Evolutionary conservation across 1,284 basidiomycete genomes (phyloP), one percentile per base, ranked within the genome.

Genomic region (Salmacisia buchloeana): DNA sequence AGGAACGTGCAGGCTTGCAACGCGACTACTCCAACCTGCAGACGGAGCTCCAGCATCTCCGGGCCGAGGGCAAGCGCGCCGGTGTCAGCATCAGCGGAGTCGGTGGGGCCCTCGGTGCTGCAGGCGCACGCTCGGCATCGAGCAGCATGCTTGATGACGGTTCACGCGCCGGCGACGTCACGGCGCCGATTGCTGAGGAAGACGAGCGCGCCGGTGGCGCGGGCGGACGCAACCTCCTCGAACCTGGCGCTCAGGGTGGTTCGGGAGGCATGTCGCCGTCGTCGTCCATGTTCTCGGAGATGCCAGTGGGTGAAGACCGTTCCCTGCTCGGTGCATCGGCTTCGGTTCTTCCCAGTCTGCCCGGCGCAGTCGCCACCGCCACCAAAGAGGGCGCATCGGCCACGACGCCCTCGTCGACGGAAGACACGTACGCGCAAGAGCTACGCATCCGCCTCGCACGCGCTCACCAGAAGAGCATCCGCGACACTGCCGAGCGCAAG

Each of bases 11-110:
- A 0, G 88, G 90, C 27, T 84, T 97, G 36, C 87, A 89, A 71
- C 86, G 94, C 64, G 94, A 98, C 79, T 93, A 94, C 81, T 88
- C 87, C 43, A 94, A 98, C 73, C 83, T 97, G 13, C 89, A 94
- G 77, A 85, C 88, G 68, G 84, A 87, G 18, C 83, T 97, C 35
- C 81, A 82, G 35, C 89, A 91, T 65, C 83, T 85, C 6, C 82
- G 91, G 77, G 90, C 89, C 0, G 89, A 92, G 59, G 60, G 34
- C 38, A 29, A 39, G 35, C 43, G 49, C 15, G 15, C 29, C 18
- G 63, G 63, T 21, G 52, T 56, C 38, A 64, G 60, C 34, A 31
- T 23, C 54, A 58, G 61, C 39, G 27, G 27, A 33, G 1, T 54
- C 13, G 49, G 49, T 15, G 49, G 13, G 2, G 31, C 25, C 6